A percentile compares a stretch with the other conserved stretches of the same genome.
Conservation (phyloP, 768 basidiomycete genomes). For the Boletus rubescentipes region DNA sequence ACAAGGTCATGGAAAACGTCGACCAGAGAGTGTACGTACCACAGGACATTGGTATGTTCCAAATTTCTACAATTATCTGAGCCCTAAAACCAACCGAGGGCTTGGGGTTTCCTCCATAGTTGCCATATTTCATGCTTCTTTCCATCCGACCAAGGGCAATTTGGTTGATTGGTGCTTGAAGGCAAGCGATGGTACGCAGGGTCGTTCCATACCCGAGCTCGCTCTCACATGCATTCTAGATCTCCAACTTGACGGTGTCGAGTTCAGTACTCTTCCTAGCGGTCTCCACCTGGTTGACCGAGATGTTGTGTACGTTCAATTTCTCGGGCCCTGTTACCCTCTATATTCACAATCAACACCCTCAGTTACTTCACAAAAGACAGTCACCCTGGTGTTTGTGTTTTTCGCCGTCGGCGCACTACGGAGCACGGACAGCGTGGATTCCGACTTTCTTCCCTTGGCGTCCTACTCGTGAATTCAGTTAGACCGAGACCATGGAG, state of each 20-base stretch:
- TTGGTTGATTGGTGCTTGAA: conserved; percentile 77
- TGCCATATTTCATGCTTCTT: conserved; percentile 81
- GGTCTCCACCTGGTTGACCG: conserved; percentile 77
- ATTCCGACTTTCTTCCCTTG: conserved; percentile 75
- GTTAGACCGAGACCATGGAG: conserved; percentile 71
- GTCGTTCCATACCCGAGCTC: not conserved
- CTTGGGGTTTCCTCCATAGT: conserved; percentile 39
- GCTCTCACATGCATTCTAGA: conserved; percentile 38
- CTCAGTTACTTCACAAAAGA: conserved; percentile 72
- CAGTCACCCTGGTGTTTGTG: conserved; percentile 65
- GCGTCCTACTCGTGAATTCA: conserved; percentile 68
- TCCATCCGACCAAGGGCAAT: conserved; percentile 82
- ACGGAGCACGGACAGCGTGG: conserved; percentile 74
- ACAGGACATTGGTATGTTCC: conserved; percentile 52
- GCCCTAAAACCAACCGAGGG: not conserved
- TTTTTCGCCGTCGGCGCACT: conserved; percentile 70
- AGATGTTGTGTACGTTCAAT: conserved; percentile 66
- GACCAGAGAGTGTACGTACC: conserved; percentile 38
- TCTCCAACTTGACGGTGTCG: conserved; percentile 64
- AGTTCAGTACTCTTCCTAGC: conserved; percentile 81
- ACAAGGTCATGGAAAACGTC: conserved; percentile 26
- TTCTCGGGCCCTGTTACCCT: not conserved
- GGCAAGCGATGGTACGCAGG: conserved; percentile 57
- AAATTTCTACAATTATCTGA: not conserved
- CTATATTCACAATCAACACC: conserved; percentile 10